These are phyloP conservation scores for Fusarium nodosum DNA, from an alignment of 2,329 filamentous ascomycete genomes.

Conservation along the genomic window DNA sequence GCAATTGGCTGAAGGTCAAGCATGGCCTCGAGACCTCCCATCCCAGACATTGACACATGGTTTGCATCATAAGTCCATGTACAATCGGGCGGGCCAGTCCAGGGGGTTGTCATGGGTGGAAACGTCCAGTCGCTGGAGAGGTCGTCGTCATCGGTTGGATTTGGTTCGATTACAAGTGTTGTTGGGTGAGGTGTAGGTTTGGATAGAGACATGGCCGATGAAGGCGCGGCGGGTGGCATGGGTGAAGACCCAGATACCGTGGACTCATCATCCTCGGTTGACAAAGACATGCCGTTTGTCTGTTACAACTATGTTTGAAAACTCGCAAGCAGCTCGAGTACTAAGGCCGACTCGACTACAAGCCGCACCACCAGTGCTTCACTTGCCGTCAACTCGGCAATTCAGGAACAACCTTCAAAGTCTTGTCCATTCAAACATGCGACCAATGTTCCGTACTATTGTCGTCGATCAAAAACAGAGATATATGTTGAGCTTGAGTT, in stretches of 20 bases:
- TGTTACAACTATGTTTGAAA: slow-evolving; percentile 17
- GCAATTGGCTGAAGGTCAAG: slow-evolving; percentile 55
- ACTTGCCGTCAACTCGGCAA: slow-evolving; percentile 45
- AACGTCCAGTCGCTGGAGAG: slow-evolving; percentile 45
- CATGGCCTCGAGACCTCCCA: slow-evolving; percentile 53
- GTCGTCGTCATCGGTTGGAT: slow-evolving; percentile 40
- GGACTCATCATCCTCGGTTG: slow-evolving; percentile 38
- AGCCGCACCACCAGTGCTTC: slow-evolving; percentile 33
- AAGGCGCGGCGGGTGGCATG: slow-evolving; percentile 37
- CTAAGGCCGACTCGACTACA: slow-evolving; percentile 40
- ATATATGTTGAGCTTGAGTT: slow-evolving; percentile 1
- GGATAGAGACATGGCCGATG: slow-evolving; percentile 32
- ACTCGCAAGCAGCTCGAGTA: slow-evolving; percentile 16
- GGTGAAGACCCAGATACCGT: slow-evolving; percentile 17
- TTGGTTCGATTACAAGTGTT: slow-evolving; percentile 29
- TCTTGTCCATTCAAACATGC: slow-evolving; percentile 45
- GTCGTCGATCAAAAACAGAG: slow-evolving; percentile 3
- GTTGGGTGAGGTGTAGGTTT: slow-evolving; percentile 35
- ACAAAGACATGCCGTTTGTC: slow-evolving; percentile 36
- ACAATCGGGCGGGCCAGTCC: slow-evolving; percentile 55
- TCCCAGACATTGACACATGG: slow-evolving; percentile 41
- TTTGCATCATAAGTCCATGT: slow-evolving; percentile 58
- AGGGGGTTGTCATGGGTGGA: slow-evolving; percentile 57
- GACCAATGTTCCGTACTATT: slow-evolving; percentile 21
- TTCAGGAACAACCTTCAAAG: slow-evolving; percentile 36